Evolutionary conservation across 139 green algal genomes (phyloP), one percentile per base, ranked within the genome.

Genomic region (Chlorella vulgaris): DNA sequence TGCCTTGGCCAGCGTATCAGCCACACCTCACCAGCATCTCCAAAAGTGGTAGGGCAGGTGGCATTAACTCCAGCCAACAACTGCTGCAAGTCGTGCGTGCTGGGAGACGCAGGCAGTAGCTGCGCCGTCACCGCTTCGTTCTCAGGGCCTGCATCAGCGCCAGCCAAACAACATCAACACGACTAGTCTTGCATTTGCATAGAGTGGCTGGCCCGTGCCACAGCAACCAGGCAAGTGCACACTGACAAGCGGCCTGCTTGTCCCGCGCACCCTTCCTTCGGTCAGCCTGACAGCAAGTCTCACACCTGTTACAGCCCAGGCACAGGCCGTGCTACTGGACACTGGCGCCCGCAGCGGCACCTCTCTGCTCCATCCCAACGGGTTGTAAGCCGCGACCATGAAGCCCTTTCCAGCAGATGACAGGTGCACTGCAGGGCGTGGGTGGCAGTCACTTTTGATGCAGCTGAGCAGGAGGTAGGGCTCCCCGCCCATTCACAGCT

Each of bases 371-470:
- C 89, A 96, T 8, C 77, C 90, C 51, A 96, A 80, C 1, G 91
- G 81, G 78, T 98, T 98, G 89, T 97, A 98, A 13, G 88, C 71
- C 26, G 89, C 86, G 1, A 96, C 88, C 36, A 88, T 58, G 39
- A 97, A 66, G 53, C 58, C 63, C 33, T 78, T 28, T 5, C 78
- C 76, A 22, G 39, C 31, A n/a, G 33, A 35, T 29, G 80, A 87
- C 58, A 82, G 62, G 18, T 62, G 40, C 63, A 93, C 88, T 26
- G 43, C 43, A 43, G n/a, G 62, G 62, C 24, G 4, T n/a, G n/a
- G n/a, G n/a, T n/a, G n/a, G n/a, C n/a, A n/a, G n/a, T n/a, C n/a
- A n/a, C n/a, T n/a, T n/a, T n/a, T n/a, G n/a, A n/a, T n/a, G n/a
- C n/a, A n/a, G n/a, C n/a, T n/a, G n/a, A n/a, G n/a, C n/a, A n/a